Conservation (phyloP, 2,329 filamentous ascomycete genomes). For the Anisogramma anomala region DNA sequence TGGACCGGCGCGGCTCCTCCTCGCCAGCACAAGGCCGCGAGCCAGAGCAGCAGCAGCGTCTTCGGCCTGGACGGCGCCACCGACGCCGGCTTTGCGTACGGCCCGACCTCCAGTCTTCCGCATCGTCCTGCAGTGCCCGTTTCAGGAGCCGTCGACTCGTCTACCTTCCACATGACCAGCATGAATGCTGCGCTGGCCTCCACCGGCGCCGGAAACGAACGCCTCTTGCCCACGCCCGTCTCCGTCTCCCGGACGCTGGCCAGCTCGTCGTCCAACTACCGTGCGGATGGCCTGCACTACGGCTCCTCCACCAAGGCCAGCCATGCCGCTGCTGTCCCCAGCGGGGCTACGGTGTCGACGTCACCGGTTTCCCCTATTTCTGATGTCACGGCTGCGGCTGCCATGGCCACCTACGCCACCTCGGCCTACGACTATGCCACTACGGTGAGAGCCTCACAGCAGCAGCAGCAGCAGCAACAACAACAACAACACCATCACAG, state of each 20-base stretch:
- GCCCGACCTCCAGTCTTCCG: constrained; percentile 20
- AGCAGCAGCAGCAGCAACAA: too few species aligned
- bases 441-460: constrained; percentile 14
- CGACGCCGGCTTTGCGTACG: constrained; percentile 25
- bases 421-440: constrained; percentile 11
- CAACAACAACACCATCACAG: constrained; percentile 11
- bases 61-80: constrained; percentile 30
- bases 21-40: constrained; percentile 8
- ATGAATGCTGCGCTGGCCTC: constrained; percentile 30
- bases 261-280: constrained; percentile 19
- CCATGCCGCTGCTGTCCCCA: neutral
- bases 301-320: constrained; percentile 16
- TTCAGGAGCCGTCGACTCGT: constrained; percentile 18
- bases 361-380: constrained; percentile 17
- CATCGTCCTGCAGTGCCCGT: constrained; percentile 24
- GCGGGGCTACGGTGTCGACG: constrained; percentile 14
- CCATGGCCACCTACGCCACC: constrained; percentile 6
- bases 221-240: constrained; percentile 25
- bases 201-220: constrained; percentile 17
- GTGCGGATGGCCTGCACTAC: constrained; percentile 18
- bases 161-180: constrained; percentile 30
- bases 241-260: constrained; percentile 23
- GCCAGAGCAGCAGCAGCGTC: constrained; percentile 16
- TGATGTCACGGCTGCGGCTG: constrained; percentile 19
- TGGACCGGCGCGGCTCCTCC: constrained; percentile 1